A percentile compares a stretch with the other conserved stretches of the same genome.
Evolutionary conservation across 768 basidiomycete species (phyloP).

Genomic region (Mrakia frigida): DNA sequence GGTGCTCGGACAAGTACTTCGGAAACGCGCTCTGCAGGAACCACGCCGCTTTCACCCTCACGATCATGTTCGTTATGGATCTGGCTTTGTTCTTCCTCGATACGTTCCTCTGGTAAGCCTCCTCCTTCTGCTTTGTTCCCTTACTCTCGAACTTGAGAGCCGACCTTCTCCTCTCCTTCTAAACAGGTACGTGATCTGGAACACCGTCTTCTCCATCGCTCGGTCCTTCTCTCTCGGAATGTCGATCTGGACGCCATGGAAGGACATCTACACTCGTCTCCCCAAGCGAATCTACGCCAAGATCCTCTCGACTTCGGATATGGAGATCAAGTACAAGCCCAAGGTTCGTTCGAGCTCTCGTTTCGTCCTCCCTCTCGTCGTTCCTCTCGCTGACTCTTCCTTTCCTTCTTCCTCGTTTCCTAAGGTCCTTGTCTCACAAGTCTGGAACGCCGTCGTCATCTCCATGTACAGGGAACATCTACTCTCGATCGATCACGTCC

Average conservation of each 20-base stretch:
- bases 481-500: constrained; percentile 97
- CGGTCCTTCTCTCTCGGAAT: constrained; percentile 80
- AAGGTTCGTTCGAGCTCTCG: constrained; percentile 60
- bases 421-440: constrained; percentile 93
- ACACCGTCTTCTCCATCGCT: constrained; percentile 55
- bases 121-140: neutral
- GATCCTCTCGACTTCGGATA: constrained; percentile 83
- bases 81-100: constrained; percentile 95
- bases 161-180: neutral
- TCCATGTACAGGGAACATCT: constrained; percentile 99
- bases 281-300: constrained; percentile 97
- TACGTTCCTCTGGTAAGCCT: constrained; percentile 98
- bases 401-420: constrained; percentile 5
- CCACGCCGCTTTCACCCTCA: constrained; percentile 88
- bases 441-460: constrained; percentile 99
- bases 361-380: neutral
- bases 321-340: constrained; percentile 99
- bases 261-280: constrained; percentile 88
- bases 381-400: neutral
- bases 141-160: neutral
- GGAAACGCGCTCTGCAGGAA: constrained; percentile 78
- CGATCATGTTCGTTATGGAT: constrained; percentile 99
- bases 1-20: constrained; percentile 79
- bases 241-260: constrained; percentile 99
- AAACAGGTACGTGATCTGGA: constrained; percentile 33